Conservation (phyloP, 1,284 basidiomycete species). For the Puccinia coronata region DNA sequence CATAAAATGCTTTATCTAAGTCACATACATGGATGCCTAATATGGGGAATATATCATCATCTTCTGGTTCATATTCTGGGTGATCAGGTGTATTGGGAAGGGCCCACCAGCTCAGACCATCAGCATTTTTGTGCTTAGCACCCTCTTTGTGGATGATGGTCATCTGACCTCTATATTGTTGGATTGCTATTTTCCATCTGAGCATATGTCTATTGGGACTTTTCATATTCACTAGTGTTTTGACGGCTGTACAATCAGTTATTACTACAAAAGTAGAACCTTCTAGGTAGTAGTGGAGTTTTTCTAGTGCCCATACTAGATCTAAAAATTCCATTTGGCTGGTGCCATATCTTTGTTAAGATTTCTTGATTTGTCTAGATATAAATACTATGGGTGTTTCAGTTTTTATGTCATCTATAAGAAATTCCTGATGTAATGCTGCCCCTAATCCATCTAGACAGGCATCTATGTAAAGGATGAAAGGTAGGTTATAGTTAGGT, state of each 20-base stretch:
- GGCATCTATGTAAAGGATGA: background rate
- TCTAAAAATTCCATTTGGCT: background rate
- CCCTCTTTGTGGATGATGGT: too few relatives aligned
- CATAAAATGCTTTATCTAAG: too few relatives aligned
- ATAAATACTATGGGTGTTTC: background rate
- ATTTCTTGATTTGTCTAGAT: too few relatives aligned
- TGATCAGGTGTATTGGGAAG: too few relatives aligned
- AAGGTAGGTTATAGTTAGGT: background rate
- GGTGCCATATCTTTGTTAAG: background rate
- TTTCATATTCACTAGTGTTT: background rate
- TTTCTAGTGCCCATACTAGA: background rate
- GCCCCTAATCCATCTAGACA: too few relatives aligned
- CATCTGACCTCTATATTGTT: too few relatives aligned
- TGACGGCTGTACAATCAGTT: slow-evolving; percentile 11
- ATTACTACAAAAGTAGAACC: background rate
- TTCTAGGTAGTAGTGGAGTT: background rate
- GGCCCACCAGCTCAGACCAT: too few relatives aligned
- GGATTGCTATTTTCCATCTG: too few relatives aligned
- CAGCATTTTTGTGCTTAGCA: too few relatives aligned
- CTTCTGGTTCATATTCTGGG: too few relatives aligned
- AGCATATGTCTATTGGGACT: background rate
- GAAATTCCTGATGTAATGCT: background rate
- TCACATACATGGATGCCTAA: too few relatives aligned
- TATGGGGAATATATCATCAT: too few relatives aligned
- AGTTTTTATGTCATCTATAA: background rate